These are phyloP conservation scores for Hypoxylon sp. DNA, from an alignment of 2,329 filamentous ascomycete genomes.

Conservation along the genomic window DNA sequence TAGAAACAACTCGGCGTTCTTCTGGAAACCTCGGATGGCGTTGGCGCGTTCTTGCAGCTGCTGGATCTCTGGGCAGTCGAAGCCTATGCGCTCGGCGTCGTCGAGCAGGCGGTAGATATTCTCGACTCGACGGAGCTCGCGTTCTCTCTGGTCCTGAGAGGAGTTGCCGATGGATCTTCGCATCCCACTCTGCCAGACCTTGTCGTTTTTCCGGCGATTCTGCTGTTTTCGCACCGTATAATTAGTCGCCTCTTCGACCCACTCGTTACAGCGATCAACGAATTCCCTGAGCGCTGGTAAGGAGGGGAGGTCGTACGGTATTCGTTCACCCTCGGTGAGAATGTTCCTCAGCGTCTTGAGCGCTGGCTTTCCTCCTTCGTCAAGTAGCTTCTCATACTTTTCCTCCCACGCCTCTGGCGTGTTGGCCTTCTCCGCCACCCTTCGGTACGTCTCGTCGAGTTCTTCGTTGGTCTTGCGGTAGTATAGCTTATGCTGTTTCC, in stretches of 20 bases:
- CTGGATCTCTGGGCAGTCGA: conserved; percentile 90
- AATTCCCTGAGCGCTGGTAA: conserved; percentile 84
- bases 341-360: conserved; percentile 86
- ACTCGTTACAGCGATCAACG: conserved; percentile 95
- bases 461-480: conserved; percentile 80
- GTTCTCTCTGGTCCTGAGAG: conserved; percentile 78
- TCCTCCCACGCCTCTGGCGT: conserved; percentile 89
- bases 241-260: conserved; percentile 95
- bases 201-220: conserved; percentile 94
- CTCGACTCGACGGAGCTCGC: conserved; percentile 85
- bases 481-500: conserved; percentile 75
- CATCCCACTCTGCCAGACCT: conserved; percentile 78
- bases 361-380: conserved; percentile 83
- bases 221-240: conserved; percentile 98
- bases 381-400: conserved; percentile 84
- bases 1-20: conserved; percentile 75
- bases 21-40: conserved; percentile 85
- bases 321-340: conserved; percentile 93
- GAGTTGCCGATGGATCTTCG: conserved; percentile 70
- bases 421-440: conserved; percentile 84
- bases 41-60: conserved; percentile 86
- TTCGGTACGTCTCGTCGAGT: conserved; percentile 72
- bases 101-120: conserved; percentile 86
- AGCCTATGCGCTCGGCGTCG: conserved; percentile 86
- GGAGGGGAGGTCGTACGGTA: conserved; percentile 87